phyloP scores from a whole-genome alignment of 1,139 yeast genomes.

The Scheffersomyces quercinus region DNA sequence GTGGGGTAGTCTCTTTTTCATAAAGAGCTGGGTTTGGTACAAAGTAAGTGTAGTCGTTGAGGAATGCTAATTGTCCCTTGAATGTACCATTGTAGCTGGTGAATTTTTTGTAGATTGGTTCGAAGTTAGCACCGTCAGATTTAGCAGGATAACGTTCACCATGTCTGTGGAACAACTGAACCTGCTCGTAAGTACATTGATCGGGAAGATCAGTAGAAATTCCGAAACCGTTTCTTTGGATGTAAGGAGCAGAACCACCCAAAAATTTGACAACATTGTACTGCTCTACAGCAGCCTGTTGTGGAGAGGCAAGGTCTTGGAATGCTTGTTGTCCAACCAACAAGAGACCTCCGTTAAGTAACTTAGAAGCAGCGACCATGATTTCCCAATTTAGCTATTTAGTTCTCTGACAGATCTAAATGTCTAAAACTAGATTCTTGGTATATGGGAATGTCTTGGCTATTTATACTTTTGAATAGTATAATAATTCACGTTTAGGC shows the following conservation, averaged over 20 bases:
- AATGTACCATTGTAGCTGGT: slow-evolving; percentile 18
- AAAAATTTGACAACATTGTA: slow-evolving; percentile 33
- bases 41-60: slow-evolving; percentile 14
- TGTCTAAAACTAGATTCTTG: too few relatives aligned
- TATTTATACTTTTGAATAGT: too few relatives aligned
- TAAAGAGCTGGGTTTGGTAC: slow-evolving; percentile 12
- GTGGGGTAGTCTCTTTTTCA: slow-evolving; percentile 30
- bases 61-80: slow-evolving; percentile 10
- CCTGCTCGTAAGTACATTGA: slow-evolving; percentile 35
- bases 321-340: slow-evolving; percentile 11
- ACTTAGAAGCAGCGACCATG: slow-evolving; percentile 15
- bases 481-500: too few relatives aligned
- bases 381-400: neutral
- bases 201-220: slow-evolving; percentile 34
- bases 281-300: slow-evolving; percentile 29
- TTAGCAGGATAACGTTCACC: slow-evolving; percentile 39
- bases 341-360: slow-evolving; percentile 14
- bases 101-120: slow-evolving; percentile 23
- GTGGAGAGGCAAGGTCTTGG: slow-evolving; percentile 26
- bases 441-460: too few relatives aligned
- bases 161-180: slow-evolving; percentile 36
- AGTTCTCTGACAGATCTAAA: too few relatives aligned
- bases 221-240: slow-evolving; percentile 35
- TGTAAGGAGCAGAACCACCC: slow-evolving; percentile 39
- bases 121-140: slow-evolving; percentile 22